Evolutionary conservation across 495 filamentous ascomycete species (phyloP).

Genomic region (Podospora appendiculata): DNA sequence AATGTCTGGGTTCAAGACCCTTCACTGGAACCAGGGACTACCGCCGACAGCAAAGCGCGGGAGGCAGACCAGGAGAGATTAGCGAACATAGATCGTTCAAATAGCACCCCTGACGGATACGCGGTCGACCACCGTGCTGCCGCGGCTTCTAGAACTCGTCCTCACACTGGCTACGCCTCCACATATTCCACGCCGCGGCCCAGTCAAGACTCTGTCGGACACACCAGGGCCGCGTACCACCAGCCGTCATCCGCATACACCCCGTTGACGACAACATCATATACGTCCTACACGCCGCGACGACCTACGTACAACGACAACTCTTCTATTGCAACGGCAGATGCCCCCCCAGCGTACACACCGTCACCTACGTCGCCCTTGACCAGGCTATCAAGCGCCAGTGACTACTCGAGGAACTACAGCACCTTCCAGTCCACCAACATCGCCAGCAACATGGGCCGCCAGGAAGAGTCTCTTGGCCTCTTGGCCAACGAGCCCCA

Average conservation of each 20-base stretch:
- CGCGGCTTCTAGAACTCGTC: not conserved
- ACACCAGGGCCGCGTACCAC: slow-evolving; percentile 13
- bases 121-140: not conserved
- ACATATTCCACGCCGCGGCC: not conserved
- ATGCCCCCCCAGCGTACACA: slow-evolving; percentile 40
- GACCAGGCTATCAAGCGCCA: not conserved
- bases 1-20: slow-evolving; percentile 36
- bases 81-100: not conserved
- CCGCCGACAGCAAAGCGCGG: slow-evolving; percentile 30
- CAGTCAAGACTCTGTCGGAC: slow-evolving; percentile 1
- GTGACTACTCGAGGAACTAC: slow-evolving; percentile 22
- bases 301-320: slow-evolving; percentile 7
- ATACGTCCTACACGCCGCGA: slow-evolving; percentile 13
- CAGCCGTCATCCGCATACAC: slow-evolving; percentile 11
- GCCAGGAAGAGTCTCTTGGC: slow-evolving; percentile 26
- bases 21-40: slow-evolving; percentile 22
- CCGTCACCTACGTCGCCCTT: slow-evolving; percentile 27
- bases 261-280: slow-evolving; percentile 13
- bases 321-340: slow-evolving; percentile 24
- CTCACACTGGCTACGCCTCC: not conserved
- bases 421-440: slow-evolving; percentile 24
- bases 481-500: slow-evolving; percentile 29
- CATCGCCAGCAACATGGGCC: slow-evolving; percentile 24
- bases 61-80: slow-evolving; percentile 28
- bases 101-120: not conserved